These are phyloP conservation scores for Bertia moriformis DNA, from an alignment of 2,329 filamentous ascomycete species.

Conservation along the genomic window DNA sequence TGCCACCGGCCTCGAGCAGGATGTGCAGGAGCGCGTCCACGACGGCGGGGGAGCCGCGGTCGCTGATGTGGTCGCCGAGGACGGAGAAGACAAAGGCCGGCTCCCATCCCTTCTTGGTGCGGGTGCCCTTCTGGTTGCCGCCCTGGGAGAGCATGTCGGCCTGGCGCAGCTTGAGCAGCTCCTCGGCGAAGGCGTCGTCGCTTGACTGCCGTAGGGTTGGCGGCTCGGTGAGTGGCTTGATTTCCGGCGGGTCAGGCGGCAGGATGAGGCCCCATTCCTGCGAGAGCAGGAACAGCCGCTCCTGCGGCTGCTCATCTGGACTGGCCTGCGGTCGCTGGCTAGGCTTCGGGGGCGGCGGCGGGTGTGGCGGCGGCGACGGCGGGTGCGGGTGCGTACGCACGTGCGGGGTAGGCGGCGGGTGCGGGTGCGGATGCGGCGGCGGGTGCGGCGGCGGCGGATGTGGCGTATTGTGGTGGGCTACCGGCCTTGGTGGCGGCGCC, in stretches of 20 bases:
- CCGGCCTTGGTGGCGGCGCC: too few relatives aligned
- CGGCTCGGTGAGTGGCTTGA: constrained; percentile 23
- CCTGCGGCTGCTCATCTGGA: too few relatives aligned
- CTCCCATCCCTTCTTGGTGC: constrained; percentile 33
- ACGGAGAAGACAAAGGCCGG: constrained; percentile 35
- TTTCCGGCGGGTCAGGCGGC: constrained; percentile 21
- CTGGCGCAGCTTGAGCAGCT: constrained; percentile 32
- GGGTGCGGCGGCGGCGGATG: too few relatives aligned
- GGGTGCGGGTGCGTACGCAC: too few relatives aligned
- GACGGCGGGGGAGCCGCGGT: constrained; percentile 33
- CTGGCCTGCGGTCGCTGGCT: too few relatives aligned
- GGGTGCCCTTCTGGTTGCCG: constrained; percentile 19
- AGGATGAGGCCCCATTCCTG: constrained; percentile 31
- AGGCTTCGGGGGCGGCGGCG: too few relatives aligned
- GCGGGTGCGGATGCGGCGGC: too few relatives aligned
- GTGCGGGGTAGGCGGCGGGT: too few relatives aligned
- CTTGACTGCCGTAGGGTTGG: constrained; percentile 27
- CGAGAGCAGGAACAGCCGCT: constrained; percentile 32
- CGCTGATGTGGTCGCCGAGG: constrained; percentile 31
- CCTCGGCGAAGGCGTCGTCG: constrained; percentile 37
- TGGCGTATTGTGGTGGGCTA: too few relatives aligned
- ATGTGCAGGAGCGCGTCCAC: constrained; percentile 38
- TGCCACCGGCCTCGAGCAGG: constrained; percentile 30
- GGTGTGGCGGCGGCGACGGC: too few relatives aligned
- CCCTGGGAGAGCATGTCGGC: constrained; percentile 13